Base-by-base conservation (phyloP, 2,329 filamentous ascomycete species). In the Diplodia intermedia region DNA sequence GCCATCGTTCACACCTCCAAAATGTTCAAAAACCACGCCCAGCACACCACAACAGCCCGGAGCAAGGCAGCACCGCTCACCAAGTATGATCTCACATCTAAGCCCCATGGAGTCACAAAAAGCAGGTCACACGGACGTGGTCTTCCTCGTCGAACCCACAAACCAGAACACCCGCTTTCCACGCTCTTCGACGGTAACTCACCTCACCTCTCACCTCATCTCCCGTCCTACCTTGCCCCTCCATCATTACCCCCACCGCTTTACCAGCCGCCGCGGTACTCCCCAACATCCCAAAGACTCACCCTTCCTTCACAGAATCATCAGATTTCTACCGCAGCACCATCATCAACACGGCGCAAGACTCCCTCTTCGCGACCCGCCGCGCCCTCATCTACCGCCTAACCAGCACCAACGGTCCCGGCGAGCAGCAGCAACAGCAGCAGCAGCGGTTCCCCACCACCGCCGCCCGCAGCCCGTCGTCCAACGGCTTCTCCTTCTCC, bases 121-220 rank as follows among this genome's bases (percentile, higher is more conserved):
- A 11, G 15, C 31, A 40, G 15, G 3, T 12, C 50, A 18, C 36
- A 43, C 18, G 15, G n/a, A 20, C 49, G 26, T 4, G 43, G 43
- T 8, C 14, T 57, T 14, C 14, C 60, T 33, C 54, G 67, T 15
- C 70, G 49, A 31, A 71, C 62, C 18, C 68, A 67, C 66, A 63
- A 71, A 8, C 67, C 69, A 7, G 56, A 68, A 50, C 75, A 78
- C 65, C 72, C 75, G 2, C 70, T 79, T 8, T 73, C 71, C 36
- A 40, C 71, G 11, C 69, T 66, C 1, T 79, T 78, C 70, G 75
- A 73, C 68, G 73, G 78, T 75, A 69, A 36, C 6, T 55, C 36
- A 23, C 31, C 29, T 33, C 57, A 49, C 50, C 18, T 43, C 53
- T 31, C 57, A 49, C 52, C 18, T 47, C 53, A 12, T 18, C 56